Conservation (phyloP, 768 basidiomycete species). For the Pholiota molesta region DNA sequence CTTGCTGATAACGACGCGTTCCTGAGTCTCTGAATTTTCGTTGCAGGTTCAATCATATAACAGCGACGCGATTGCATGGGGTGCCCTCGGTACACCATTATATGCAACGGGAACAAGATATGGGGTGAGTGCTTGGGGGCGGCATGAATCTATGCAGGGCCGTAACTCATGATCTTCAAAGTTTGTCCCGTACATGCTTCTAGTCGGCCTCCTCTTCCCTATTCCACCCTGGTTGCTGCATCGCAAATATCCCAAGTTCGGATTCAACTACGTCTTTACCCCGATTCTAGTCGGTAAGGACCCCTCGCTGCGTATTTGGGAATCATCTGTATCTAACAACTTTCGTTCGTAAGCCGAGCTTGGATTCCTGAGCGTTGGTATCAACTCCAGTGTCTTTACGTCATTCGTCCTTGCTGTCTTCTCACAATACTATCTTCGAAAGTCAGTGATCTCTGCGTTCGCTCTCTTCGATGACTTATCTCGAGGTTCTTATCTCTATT, state of each 20-base stretch:
- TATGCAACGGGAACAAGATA: conserved; percentile 51
- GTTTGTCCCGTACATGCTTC: conserved; percentile 45
- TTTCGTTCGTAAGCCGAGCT: conserved; percentile 19
- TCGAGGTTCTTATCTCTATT: not conserved
- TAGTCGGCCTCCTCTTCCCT: conserved; percentile 54
- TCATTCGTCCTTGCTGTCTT: conserved; percentile 47
- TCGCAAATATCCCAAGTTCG: conserved; percentile 47
- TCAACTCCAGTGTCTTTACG: conserved; percentile 55
- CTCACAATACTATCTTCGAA: conserved; percentile 49
- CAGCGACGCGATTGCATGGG: conserved; percentile 60
- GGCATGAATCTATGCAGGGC: too few relatives aligned
- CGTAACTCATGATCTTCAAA: not conserved
- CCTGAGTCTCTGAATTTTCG: not conserved
- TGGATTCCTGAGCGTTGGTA: conserved; percentile 55
- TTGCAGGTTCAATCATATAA: conserved; percentile 39
- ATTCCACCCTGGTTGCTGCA: conserved; percentile 59
- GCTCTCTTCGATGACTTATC: not conserved
- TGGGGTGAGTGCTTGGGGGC: conserved; percentile 24
- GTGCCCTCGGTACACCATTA: conserved; percentile 52
- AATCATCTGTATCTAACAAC: not conserved
- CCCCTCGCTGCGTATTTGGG: not conserved
- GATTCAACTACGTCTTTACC: conserved; percentile 51
- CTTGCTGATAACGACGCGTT: too few relatives aligned
- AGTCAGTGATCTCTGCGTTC: not conserved
- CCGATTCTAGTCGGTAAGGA: conserved; percentile 47